Percentiles rank a stretch among this genome's conserved stretches.
Evolutionary conservation across 805 yeast species (phyloP).

Genomic region (Kazachstania viticola): DNA sequence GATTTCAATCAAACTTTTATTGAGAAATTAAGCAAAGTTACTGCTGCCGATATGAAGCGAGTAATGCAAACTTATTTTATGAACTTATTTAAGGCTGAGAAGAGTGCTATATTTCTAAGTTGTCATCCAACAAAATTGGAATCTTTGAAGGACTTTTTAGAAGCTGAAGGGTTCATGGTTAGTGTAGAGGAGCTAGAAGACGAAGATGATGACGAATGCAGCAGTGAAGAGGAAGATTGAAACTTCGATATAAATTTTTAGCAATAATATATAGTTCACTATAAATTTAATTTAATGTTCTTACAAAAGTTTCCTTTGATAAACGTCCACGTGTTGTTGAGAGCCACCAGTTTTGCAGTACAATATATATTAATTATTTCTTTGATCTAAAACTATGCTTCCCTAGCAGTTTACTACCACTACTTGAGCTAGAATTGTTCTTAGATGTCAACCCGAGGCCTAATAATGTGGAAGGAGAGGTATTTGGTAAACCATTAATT

Average conservation of each 20-base stretch:
- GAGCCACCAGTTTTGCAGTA: too few species aligned
- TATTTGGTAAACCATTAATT: conserved; percentile 27
- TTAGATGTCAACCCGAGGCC: conserved; percentile 9
- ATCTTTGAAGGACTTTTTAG: conserved; percentile 36
- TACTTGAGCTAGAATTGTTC: not conserved
- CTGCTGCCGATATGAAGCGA: conserved; percentile 29
- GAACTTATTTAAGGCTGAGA: conserved; percentile 47
- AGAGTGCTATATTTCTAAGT: conserved; percentile 54
- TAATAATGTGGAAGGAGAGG: conserved; percentile 4
- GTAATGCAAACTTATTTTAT: conserved; percentile 47
- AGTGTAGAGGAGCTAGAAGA: conserved; percentile 40
- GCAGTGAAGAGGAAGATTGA: conserved; percentile 2
- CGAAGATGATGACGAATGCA: conserved; percentile 24
- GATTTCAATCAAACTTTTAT: conserved; percentile 46
- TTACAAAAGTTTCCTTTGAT: too few species aligned
- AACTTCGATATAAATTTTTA: too few species aligned
- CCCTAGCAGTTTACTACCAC: too few species aligned
- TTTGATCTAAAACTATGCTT: too few species aligned
- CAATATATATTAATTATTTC: too few species aligned
- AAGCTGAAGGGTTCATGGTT: conserved; percentile 47
- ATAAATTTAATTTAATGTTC: too few species aligned
- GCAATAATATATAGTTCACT: too few species aligned
- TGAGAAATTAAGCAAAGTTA: conserved; percentile 38
- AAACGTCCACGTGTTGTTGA: too few species aligned
- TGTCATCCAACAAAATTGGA: conserved; percentile 58